Percentiles rank a stretch among this genome's conserved stretches.
phyloP scores from a whole-genome alignment of 2,329 filamentous ascomycete species.

The Chaetomium sp. region DNA sequence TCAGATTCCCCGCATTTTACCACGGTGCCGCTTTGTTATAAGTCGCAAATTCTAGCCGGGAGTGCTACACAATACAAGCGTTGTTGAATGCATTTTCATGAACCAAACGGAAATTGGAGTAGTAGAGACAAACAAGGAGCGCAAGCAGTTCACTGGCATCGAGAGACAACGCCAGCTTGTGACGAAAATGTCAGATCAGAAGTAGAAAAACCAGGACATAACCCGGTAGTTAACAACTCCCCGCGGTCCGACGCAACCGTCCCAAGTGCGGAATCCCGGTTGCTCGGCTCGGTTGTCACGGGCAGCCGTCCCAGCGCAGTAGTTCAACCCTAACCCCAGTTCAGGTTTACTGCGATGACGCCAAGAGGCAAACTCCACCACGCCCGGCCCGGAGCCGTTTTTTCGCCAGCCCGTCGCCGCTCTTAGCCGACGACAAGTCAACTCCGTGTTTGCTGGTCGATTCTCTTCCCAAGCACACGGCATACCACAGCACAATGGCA shows the following conservation, averaged over 20 bases:
- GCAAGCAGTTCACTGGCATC: neutral
- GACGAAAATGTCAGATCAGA: neutral
- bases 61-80: neutral
- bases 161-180: neutral
- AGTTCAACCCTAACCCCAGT: conserved; percentile 18
- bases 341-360: neutral
- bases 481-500: conserved; percentile 39
- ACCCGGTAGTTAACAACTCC: no score
- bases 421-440: conserved; percentile 18
- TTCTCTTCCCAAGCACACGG: neutral
- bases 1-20: conserved; percentile 19
- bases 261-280: neutral
- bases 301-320: neutral
- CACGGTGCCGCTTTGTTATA: neutral
- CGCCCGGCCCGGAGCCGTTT: conserved; percentile 18
- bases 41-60: neutral
- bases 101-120: neutral
- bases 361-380: conserved; percentile 14
- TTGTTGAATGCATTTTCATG: neutral
- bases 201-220: no score
- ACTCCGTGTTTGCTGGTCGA: neutral
- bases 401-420: conserved; percentile 24
- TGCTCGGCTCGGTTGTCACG: neutral
- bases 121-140: neutral
- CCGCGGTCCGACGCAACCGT: no score